These are phyloP conservation scores for Diaporthe longicolla DNA, from an alignment of 2,329 filamentous ascomycete species.

Conservation along the genomic window DNA sequence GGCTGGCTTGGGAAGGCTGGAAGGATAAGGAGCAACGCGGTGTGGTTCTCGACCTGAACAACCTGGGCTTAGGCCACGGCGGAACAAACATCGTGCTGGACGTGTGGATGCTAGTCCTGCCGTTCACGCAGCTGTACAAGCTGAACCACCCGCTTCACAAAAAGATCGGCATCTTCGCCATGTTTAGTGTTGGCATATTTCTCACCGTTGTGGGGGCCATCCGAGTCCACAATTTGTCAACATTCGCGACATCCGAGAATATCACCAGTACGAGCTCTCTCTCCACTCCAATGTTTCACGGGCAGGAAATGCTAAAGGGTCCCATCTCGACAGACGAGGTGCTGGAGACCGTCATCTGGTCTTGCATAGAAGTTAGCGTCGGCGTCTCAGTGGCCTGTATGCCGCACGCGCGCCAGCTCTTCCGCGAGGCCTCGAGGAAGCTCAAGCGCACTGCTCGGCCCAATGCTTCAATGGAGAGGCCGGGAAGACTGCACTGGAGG, in stretches of 20 bases:
- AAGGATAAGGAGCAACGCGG: conserved; percentile 15
- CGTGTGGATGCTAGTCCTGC: conserved; percentile 16
- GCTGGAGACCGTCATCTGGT: not conserved
- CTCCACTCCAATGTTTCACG: not conserved
- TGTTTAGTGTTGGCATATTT: conserved; percentile 19
- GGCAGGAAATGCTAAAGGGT: not conserved
- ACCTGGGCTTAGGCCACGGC: not conserved
- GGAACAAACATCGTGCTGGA: not conserved
- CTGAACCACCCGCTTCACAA: conserved; percentile 4
- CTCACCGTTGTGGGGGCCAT: conserved; percentile 4
- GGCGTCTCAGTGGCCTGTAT: conserved; percentile 18
- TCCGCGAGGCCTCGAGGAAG: conserved; percentile 1
- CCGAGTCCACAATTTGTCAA: not conserved
- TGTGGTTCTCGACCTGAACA: not conserved
- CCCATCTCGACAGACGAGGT: not conserved
- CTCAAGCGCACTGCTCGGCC: not conserved
- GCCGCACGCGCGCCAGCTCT: conserved; percentile 22
- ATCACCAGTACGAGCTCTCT: conserved; percentile 6
- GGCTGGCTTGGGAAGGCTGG: conserved; percentile 30
- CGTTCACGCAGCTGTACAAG: conserved; percentile 23
- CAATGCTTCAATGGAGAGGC: not conserved
- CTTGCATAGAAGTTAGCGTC: conserved; percentile 5
- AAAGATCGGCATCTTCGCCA: conserved; percentile 8
- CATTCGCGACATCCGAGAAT: not conserved
- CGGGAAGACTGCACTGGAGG: not conserved